phyloP scores from a whole-genome alignment of 257 asterid genomes.

The Lycium ferocissimum region DNA sequence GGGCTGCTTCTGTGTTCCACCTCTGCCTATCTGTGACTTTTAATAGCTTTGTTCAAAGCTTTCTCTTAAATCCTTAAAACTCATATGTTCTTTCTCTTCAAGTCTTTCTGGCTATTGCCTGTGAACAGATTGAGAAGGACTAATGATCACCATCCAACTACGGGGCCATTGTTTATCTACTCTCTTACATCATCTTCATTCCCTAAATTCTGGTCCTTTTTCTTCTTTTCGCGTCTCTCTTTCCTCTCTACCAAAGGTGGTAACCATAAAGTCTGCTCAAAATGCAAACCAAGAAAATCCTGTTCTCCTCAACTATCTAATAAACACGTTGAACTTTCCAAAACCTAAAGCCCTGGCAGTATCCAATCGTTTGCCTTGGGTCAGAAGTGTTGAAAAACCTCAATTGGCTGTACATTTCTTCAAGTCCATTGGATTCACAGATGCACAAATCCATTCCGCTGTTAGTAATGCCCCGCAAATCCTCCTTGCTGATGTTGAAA shows the following conservation, averaged over 20 bases:
- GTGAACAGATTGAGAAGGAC: conserved; percentile 25
- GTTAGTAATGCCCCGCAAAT: conserved; percentile 22
- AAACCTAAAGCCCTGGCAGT: conserved; percentile 30
- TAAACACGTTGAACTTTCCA: conserved; percentile 29
- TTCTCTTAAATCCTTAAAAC: conserved; percentile 11
- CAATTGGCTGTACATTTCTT: conserved; percentile 23
- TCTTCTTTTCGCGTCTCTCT: conserved; percentile 2
- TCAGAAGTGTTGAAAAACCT: conserved; percentile 32
- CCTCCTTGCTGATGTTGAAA: conserved; percentile 39
- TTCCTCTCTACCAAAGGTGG: conserved; percentile 26
- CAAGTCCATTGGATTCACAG: conserved; percentile 35
- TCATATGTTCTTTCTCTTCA: background rate
- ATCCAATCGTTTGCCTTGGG: conserved; percentile 7
- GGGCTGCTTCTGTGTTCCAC: background rate
- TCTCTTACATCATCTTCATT: background rate
- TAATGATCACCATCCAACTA: conserved; percentile 12
- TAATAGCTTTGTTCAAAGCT: background rate
- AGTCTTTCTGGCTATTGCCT: background rate
- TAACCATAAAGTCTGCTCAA: conserved; percentile 19
- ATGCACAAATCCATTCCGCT: conserved; percentile 36
- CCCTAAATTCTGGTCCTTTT: background rate
- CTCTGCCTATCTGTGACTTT: background rate
- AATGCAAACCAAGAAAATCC: conserved; percentile 24
- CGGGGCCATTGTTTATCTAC: background rate
- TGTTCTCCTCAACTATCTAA: conserved; percentile 34